Base-by-base conservation (phyloP, 331 rosid species). In the Quercus phellos region DNA sequence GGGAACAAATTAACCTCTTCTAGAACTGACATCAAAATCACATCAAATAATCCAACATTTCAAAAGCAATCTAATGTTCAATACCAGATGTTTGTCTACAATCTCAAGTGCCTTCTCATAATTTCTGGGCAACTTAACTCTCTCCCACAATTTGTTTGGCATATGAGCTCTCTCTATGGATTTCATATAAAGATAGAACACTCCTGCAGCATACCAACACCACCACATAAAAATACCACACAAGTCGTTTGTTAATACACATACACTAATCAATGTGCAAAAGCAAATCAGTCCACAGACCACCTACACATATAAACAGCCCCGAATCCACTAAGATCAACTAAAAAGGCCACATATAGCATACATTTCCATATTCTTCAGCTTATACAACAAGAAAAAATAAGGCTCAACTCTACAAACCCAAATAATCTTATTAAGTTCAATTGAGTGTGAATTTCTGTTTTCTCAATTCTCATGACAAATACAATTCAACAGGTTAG, bases 101-200 rank as follows among this genome's bases (percentile, higher is more conserved):
- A 84, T 67, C 84, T 80, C 96, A 68, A 95, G 94, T 13, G 93
- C 84, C 78, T 87, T 83, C 22, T 86, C 92, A 71, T 89, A 87
- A 79, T 86, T 89, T 76, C 86, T 81, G 3, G 98, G 99, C 42
- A 93, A 84, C 94, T 95, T 93, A 59, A 93, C 93, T 83, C 96
- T 95, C 81, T 93, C 97, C 99, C 99, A 95, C 75, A 95, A 80
- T 61, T 95, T 83, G 76, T 85, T 93, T 3, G 98, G 97, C 94
- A 90, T 89, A 74, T 95, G 99, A 90, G 99, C 99, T 86, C 98
- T 90, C 83, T 95, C 98, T 70, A 95, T 93, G 32, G 98, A 90
- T 87, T 95, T 95, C 99, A 95, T 93, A 78, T 91, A 93, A 59
- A 95, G 99, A 82, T 95, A 91, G 85, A 95, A 95, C 58, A 95